Conservation (phyloP, 208 protist genomes). For the Vickermania ingenoplastis region DNA sequence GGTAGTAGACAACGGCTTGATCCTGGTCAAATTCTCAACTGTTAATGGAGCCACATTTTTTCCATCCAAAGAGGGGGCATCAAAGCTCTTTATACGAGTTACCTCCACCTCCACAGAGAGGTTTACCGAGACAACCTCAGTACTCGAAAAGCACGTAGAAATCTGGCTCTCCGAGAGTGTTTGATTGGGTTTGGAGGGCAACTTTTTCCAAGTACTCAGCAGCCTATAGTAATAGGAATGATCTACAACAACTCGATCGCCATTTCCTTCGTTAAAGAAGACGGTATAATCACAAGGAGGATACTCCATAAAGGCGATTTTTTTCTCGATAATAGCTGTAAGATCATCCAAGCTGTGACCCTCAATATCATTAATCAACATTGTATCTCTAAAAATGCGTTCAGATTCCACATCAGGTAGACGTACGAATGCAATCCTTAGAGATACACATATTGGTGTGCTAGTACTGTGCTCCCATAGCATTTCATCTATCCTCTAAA, state of each 20-base stretch:
- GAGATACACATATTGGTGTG: constrained; percentile 10
- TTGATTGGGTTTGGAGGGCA: neutral
- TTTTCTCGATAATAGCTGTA: constrained; percentile 49
- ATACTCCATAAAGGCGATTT: constrained; percentile 73
- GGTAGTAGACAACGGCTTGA: too few relatives aligned
- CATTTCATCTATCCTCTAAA: too few relatives aligned
- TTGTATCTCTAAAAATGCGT: constrained; percentile 62
- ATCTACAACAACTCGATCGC: constrained; percentile 74
- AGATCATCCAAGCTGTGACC: constrained; percentile 48
- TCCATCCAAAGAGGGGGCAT: neutral
- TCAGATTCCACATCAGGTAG: constrained; percentile 40
- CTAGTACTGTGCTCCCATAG: too few relatives aligned
- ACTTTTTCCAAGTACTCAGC: constrained; percentile 19
- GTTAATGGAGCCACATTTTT: constrained; percentile 11
- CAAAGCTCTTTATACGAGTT: neutral
- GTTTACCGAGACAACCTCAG: neutral
- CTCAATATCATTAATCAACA: constrained; percentile 35
- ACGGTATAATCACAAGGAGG: constrained; percentile 35
- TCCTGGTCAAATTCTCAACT: constrained; percentile 9
- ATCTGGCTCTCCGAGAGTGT: neutral
- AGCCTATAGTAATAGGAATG: constrained; percentile 52
- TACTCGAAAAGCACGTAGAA: neutral
- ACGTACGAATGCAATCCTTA: constrained; percentile 53
- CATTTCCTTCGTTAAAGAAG: constrained; percentile 37
- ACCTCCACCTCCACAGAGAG: constrained; percentile 3